Evolutionary conservation across 2,329 filamentous ascomycete species (phyloP).

Genomic region (Didymosphaeria variabile): DNA sequence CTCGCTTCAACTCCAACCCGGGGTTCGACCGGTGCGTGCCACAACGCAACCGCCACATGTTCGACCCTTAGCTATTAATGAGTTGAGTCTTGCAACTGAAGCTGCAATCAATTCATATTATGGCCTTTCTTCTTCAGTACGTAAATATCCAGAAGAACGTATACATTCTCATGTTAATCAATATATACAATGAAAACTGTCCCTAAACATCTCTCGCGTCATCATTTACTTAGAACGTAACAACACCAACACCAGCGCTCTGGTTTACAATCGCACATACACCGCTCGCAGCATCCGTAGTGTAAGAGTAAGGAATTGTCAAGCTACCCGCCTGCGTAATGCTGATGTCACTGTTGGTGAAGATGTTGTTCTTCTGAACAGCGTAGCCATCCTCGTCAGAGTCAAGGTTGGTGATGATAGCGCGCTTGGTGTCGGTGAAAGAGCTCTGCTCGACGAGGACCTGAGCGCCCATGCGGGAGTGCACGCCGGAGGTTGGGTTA

Average conservation of each 20-base stretch:
- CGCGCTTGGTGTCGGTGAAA: constrained; percentile 66
- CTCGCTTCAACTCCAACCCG: too few relatives aligned
- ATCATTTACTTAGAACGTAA: constrained; percentile 35
- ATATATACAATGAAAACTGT: background rate
- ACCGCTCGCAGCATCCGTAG: constrained; percentile 35
- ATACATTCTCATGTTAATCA: background rate
- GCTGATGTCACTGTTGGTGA: constrained; percentile 50
- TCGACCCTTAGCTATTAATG: too few relatives aligned
- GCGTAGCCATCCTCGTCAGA: constrained; percentile 61
- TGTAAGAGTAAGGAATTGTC: constrained; percentile 64
- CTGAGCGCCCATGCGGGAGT: constrained; percentile 55
- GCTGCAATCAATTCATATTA: background rate
- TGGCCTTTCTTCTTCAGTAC: background rate
- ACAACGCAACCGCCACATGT: too few relatives aligned
- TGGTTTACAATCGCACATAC: constrained; percentile 39
- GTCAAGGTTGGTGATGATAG: constrained; percentile 66
- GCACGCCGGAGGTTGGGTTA: constrained; percentile 50
- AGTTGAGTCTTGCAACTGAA: too few relatives aligned
- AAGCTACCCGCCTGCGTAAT: constrained; percentile 63
- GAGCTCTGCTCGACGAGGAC: constrained; percentile 57
- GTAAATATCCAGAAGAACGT: too few relatives aligned
- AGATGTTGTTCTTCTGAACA: constrained; percentile 57
- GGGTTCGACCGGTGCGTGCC: too few relatives aligned
- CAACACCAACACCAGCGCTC: constrained; percentile 43
- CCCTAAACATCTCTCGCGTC: too few relatives aligned